Percentiles rank a stretch among this genome's conserved stretches.
These are phyloP conservation scores for Lactifluus rugatus DNA, from an alignment of 768 basidiomycete genomes.

Conservation along the genomic window DNA sequence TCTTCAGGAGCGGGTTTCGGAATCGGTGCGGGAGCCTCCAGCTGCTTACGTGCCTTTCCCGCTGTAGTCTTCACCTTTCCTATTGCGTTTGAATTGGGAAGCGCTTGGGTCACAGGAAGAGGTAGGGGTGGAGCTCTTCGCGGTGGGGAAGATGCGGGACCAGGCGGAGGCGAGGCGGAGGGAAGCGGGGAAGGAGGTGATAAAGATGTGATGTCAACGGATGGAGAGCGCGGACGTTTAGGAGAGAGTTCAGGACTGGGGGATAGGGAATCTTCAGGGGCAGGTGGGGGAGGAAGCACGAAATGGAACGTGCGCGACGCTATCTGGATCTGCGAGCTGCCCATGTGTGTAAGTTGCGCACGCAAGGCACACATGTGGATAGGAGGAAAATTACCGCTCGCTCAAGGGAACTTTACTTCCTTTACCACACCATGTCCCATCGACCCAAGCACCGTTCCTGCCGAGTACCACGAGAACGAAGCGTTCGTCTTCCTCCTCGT, in stretches of 20 bases:
- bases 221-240: slow-evolving; percentile 59
- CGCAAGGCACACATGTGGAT: slow-evolving; percentile 6
- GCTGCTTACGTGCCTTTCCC: slow-evolving; percentile 11
- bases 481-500: slow-evolving; percentile 79
- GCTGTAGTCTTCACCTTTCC: slow-evolving; percentile 15
- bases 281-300: slow-evolving; percentile 80
- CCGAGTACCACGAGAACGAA: slow-evolving; percentile 88
- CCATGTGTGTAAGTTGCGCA: slow-evolving; percentile 18
- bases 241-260: slow-evolving; percentile 67
- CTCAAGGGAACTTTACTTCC: slow-evolving; percentile 79
- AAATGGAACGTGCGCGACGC: slow-evolving; percentile 96
- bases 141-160: slow-evolving; percentile 33
- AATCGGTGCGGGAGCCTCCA: slow-evolving; percentile 27
- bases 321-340: slow-evolving; percentile 91
- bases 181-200: slow-evolving; percentile 77
- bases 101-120: slow-evolving; percentile 35
- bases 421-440: slow-evolving; percentile 89
- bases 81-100: slow-evolving; percentile 59
- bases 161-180: slow-evolving; percentile 63
- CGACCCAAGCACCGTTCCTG: slow-evolving; percentile 97
- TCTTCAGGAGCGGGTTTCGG: slow-evolving; percentile 53
- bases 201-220: slow-evolving; percentile 61
- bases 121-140: slow-evolving; percentile 39
- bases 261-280: slow-evolving; percentile 71
- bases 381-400: slow-evolving; percentile 50